Evolutionary conservation across 176 grass and related monocot genomes (phyloP).

Genomic region (Phoenix roebelenii): DNA sequence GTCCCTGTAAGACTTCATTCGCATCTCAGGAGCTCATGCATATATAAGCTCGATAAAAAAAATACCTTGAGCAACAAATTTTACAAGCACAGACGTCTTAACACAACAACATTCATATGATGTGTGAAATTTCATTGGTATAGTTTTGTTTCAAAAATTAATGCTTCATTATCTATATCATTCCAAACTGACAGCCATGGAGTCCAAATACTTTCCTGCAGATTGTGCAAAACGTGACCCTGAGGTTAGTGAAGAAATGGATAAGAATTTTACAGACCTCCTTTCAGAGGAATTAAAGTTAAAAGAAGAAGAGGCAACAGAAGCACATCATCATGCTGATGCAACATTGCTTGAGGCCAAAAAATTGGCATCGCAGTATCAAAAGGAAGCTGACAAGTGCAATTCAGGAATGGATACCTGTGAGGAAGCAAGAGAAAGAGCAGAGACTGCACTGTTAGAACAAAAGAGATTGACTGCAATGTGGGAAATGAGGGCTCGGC

Average conservation of each 20-base stretch:
- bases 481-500: conserved; percentile 71
- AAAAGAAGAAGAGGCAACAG: conserved; percentile 65
- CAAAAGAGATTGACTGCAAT: conserved; percentile 69
- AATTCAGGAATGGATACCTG: conserved; percentile 97
- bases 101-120: too few relatives aligned
- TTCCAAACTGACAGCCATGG: too few relatives aligned
- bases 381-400: conserved; percentile 98
- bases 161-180: too few relatives aligned
- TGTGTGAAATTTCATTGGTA: too few relatives aligned
- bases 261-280: conserved; percentile 72
- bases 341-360: conserved; percentile 79
- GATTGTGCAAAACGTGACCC: conserved; percentile 67
- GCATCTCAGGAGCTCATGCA: too few relatives aligned
- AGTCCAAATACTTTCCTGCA: conserved; percentile 17
- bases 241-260: conserved; percentile 61
- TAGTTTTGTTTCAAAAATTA: too few relatives aligned
- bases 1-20: too few relatives aligned
- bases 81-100: too few relatives aligned
- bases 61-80: too few relatives aligned
- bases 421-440: conserved; percentile 83
- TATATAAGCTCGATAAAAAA: too few relatives aligned
- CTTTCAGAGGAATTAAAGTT: conserved; percentile 76
- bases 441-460: conserved; percentile 32
- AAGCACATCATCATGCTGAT: conserved; percentile 71
- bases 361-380: conserved; percentile 87